A percentile compares a stretch with the other conserved stretches of the same genome.
Conservation (phyloP, 208 protist species). For the Porcisia deanei region DNA sequence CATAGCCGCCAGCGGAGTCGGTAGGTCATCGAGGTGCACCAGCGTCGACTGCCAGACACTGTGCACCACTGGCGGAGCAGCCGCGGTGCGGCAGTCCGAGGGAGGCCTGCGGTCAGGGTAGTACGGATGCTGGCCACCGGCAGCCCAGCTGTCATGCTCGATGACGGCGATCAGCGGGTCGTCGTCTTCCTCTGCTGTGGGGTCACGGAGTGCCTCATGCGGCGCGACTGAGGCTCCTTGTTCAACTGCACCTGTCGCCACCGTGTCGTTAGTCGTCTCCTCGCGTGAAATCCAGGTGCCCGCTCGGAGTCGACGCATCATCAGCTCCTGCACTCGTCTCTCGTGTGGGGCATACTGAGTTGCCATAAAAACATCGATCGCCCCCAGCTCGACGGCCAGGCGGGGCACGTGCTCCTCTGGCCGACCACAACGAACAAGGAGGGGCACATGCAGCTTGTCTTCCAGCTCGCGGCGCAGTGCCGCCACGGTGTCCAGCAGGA, state of each 20-base stretch:
- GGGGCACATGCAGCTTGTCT: conserved; percentile 49
- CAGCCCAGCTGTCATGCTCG: conserved; percentile 20
- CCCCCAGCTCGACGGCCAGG: conserved; percentile 71
- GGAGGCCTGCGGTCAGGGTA: conserved; percentile 12
- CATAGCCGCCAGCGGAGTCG: conserved; percentile 77
- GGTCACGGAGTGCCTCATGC: not conserved
- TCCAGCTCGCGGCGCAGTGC: conserved; percentile 69
- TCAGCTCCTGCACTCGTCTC: conserved; percentile 64
- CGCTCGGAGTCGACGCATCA: conserved; percentile 32
- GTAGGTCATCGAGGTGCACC: conserved; percentile 90
- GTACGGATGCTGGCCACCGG: conserved; percentile 15
- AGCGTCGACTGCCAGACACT: conserved; percentile 89
- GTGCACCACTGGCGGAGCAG: conserved; percentile 38
- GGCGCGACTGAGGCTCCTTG: not conserved
- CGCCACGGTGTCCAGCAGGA: conserved; percentile 71
- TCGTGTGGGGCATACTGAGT: conserved; percentile 91
- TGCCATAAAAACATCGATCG: conserved; percentile 76
- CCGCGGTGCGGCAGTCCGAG: conserved; percentile 1
- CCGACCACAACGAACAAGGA: conserved; percentile 77
- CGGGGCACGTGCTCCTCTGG: conserved; percentile 88
- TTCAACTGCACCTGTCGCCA: not conserved
- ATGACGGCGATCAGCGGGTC: conserved; percentile 36
- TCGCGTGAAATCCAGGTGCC: conserved; percentile 47
- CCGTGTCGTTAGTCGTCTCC: conserved; percentile 9
- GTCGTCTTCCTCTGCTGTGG: conserved; percentile 3